phyloP scores from a whole-genome alignment of 176 grass and related monocot genomes.

The Aegilops tauschii region DNA sequence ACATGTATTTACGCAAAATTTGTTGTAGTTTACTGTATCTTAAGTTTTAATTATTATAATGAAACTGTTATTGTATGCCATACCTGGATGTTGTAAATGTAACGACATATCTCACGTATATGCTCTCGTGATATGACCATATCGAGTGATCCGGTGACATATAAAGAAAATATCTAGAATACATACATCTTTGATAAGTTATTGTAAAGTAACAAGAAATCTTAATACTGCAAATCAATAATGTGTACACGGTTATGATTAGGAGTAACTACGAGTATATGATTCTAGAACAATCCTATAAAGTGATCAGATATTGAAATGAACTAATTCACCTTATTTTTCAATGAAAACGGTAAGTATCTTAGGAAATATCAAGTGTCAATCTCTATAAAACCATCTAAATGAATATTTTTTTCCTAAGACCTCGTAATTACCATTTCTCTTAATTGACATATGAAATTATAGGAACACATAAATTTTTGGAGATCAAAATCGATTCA shows the following conservation, averaged over 20 bases:
- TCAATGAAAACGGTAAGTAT: background rate
- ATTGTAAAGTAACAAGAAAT: background rate
- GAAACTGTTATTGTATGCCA: background rate
- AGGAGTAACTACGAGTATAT: background rate
- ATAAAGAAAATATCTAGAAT: background rate
- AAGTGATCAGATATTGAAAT: background rate
- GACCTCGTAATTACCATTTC: background rate
- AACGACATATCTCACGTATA: background rate
- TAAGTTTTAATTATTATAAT: background rate
- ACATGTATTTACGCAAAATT: background rate
- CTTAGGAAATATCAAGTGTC: background rate
- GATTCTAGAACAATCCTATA: background rate
- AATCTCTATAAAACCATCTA: background rate
- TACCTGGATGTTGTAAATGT: slow-evolving; percentile 18
- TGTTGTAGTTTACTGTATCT: background rate
- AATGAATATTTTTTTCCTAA: background rate
- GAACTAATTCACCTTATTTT: background rate
- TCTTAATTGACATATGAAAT: background rate
- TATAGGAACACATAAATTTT: background rate
- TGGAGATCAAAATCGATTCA: no score
- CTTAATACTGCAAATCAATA: background rate
- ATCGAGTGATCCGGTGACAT: background rate
- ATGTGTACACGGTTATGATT: background rate
- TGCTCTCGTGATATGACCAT: background rate
- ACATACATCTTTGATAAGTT: background rate